These are phyloP conservation scores for Lasiodiplodia citricola DNA, from an alignment of 2,329 filamentous ascomycete species.

Conservation along the genomic window DNA sequence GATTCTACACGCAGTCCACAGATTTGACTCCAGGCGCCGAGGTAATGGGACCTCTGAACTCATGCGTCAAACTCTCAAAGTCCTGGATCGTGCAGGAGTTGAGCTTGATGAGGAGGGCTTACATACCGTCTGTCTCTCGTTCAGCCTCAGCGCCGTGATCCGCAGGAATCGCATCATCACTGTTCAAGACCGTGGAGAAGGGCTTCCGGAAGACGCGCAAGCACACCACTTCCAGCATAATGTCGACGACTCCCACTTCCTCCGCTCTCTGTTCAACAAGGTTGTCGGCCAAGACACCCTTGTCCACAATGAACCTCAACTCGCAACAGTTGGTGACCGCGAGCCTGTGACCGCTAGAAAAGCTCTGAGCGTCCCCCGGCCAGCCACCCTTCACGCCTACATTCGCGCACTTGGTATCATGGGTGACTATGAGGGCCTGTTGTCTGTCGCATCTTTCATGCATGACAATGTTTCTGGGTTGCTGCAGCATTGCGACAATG, in stretches of 20 bases:
- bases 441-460: constrained; percentile 46
- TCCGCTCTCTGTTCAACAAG: constrained; percentile 23
- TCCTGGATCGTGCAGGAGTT: not conserved
- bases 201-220: not conserved
- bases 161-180: not conserved
- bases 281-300: constrained; percentile 4
- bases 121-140: not conserved
- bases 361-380: constrained; percentile 53
- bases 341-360: constrained; percentile 30
- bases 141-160: not conserved
- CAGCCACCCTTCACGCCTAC: constrained; percentile 62
- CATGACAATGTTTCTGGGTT: not conserved
- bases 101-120: constrained; percentile 23
- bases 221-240: not conserved
- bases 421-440: constrained; percentile 64
- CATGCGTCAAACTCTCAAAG: constrained; percentile 8
- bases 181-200: not conserved
- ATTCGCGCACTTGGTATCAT: constrained; percentile 67
- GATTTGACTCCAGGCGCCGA: not conserved
- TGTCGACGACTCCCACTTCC: constrained; percentile 6
- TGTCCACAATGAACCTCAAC: constrained; percentile 50
- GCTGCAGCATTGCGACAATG: not conserved
- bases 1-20: constrained; percentile 31
- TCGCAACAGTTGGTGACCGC: constrained; percentile 29
- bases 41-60: not conserved